Percentiles rank a stretch among this genome's conserved stretches.
phyloP scores from a whole-genome alignment of 75 land plant species.

The Selaginella moellendorffii region DNA sequence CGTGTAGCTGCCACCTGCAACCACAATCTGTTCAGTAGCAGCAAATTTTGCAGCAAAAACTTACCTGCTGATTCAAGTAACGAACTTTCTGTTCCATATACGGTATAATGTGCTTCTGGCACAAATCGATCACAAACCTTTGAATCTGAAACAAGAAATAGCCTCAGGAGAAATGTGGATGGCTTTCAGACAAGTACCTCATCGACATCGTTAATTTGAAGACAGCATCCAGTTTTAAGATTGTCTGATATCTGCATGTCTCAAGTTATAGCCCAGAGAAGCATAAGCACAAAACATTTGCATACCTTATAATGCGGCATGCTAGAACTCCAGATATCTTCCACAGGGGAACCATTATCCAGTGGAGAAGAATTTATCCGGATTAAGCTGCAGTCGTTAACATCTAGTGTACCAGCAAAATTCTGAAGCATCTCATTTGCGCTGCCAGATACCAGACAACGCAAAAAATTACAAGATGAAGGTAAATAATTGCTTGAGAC shows the following conservation, averaged over 20 bases:
- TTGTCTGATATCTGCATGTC: neutral
- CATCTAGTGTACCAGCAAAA: constrained; percentile 72
- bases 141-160: constrained; percentile 17
- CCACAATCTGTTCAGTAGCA: no score
- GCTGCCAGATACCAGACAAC: constrained; percentile 27
- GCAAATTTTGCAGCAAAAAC: no score
- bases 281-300: neutral
- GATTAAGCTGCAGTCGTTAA: constrained; percentile 58
- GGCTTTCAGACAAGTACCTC: constrained; percentile 22
- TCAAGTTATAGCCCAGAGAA: constrained; percentile 17
- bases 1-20: constrained; percentile 89
- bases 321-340: constrained; percentile 42
- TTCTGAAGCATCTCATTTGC: constrained; percentile 59
- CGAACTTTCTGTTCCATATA: constrained; percentile 97
- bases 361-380: constrained; percentile 66
- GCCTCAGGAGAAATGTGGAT: neutral
- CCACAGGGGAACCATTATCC: constrained; percentile 18
- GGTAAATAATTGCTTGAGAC: neutral
- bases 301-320: constrained; percentile 36
- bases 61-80: constrained; percentile 80
- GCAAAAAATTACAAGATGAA: neutral
- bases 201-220: constrained; percentile 30
- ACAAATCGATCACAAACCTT: constrained; percentile 22
- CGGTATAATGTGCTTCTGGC: constrained; percentile 55
- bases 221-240: constrained; percentile 22